These are phyloP conservation scores for Oryza glumipatula DNA, from an alignment of 176 grass and related monocot species.

Conservation along the genomic window DNA sequence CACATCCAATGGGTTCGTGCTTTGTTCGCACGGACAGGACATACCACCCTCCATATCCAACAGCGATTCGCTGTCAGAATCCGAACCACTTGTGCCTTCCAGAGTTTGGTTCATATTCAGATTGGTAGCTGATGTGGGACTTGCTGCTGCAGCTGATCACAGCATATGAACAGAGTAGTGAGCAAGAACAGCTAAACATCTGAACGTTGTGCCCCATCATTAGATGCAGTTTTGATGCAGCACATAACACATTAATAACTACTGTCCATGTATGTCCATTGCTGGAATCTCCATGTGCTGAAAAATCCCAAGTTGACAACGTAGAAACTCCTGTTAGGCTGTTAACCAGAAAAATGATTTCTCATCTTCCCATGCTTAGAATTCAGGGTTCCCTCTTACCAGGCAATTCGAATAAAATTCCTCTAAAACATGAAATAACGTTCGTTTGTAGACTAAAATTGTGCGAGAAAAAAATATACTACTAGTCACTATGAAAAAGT, in stretches of 20 bases:
- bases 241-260: not conserved
- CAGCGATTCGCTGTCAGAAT: slow-evolving; percentile 71
- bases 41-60: slow-evolving; percentile 52
- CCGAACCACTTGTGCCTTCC: slow-evolving; percentile 75
- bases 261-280: not conserved
- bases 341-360: not conserved
- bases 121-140: slow-evolving; percentile 76
- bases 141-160: slow-evolving; percentile 48
- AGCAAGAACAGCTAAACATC: slow-evolving; percentile 17
- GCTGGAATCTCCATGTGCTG: not conserved
- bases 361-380: not conserved
- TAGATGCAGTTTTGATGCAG: not conserved
- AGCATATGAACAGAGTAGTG: slow-evolving; percentile 25
- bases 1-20: no score
- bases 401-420: not conserved
- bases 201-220: not conserved
- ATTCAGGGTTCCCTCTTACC: not conserved
- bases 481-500: no score
- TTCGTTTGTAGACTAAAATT: not conserved
- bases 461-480: no score
- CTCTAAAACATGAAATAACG: not conserved
- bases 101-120: slow-evolving; percentile 51
- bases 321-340: not conserved
- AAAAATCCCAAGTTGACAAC: not conserved
- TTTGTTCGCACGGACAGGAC: no score